Evolutionary conservation across 140 eudicot genomes (phyloP).

Genomic region (Oenanthe javanica): DNA sequence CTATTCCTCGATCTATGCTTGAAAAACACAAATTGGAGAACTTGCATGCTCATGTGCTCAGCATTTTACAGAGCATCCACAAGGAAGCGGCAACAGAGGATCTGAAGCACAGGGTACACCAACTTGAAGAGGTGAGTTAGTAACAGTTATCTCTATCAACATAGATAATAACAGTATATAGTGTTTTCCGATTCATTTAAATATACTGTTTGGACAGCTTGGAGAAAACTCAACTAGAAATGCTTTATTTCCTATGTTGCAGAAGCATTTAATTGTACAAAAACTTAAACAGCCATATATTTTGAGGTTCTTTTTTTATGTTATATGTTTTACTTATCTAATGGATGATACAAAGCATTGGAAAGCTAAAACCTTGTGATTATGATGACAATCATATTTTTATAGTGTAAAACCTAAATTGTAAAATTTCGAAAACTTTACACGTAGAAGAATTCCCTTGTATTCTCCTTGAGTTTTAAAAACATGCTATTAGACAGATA

Average conservation of each 20-base stretch:
- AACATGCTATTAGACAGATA: not conserved
- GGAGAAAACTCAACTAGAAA: not conserved
- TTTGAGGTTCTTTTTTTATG: not conserved
- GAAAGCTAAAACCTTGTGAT: not conserved
- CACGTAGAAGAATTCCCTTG: not conserved
- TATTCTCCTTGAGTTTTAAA: not conserved
- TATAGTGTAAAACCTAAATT: not conserved
- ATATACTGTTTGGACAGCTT: not conserved
- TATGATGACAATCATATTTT: not conserved
- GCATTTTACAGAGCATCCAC: slow-evolving; percentile 39
- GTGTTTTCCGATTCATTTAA: not conserved
- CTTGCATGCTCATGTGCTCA: slow-evolving; percentile 45
- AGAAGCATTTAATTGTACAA: not conserved
- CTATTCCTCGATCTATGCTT: slow-evolving; percentile 47
- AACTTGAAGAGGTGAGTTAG: slow-evolving; percentile 47
- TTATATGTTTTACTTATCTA: not conserved
- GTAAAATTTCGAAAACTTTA: not conserved
- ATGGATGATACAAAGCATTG: not conserved
- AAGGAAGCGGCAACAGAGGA: slow-evolving; percentile 50
- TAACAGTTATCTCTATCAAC: not conserved
- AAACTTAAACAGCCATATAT: not conserved
- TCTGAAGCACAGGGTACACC: slow-evolving; percentile 50
- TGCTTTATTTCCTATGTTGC: not conserved
- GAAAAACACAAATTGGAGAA: slow-evolving; percentile 51
- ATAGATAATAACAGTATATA: not conserved